Base-by-base conservation (phyloP, 441 rosid species). In the Raphanus hybrid region DNA sequence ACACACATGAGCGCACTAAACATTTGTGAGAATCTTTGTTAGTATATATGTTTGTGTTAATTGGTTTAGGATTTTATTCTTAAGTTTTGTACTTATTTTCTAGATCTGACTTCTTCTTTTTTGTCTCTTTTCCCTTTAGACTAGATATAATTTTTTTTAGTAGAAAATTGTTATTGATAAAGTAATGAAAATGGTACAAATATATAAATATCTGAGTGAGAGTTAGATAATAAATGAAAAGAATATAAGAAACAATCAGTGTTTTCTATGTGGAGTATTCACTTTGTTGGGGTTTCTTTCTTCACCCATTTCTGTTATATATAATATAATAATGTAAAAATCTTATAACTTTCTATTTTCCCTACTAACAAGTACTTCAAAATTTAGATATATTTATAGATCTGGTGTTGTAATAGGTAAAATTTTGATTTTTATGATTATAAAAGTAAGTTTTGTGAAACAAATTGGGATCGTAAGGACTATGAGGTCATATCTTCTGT, bases 321-420 rank as follows among this genome's bases (percentile, higher is more conserved):
- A 73, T 75, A 52, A 14, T 20, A 48, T 65, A 43, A 48, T 48
- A 6, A 12, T 37, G 43, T 37, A 37, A 8, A 3, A 34, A 34
- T 16, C 64, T 60, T 11, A n/a, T 15, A 78, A 67, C 57, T 75
- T 81, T 77, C 79, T 76, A 69, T 84, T 76, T 75, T 74, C 62
- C 48, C n/a, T 75, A 67, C 27, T 75, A 70, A 74, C 75, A 75
- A 83, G 80, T 79, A 78, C 82, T 78, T 81, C 50, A 73, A 77
- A 81, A 81, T 75, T 81, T 79, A 74, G 82, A 83, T 74, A 77
- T 84, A 76, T 84, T 74, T 80, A 80, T 84, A 87, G 97, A 93
- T 93, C 95, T 86, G 88, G 87, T 85, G 82, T 77, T 84, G 82
- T 79, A 86, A 81, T 75, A 80, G 82, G 87, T 84, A 69, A 81